Base-by-base conservation (phyloP, 164 flowering plant species). In the Echeveria elegans region DNA sequence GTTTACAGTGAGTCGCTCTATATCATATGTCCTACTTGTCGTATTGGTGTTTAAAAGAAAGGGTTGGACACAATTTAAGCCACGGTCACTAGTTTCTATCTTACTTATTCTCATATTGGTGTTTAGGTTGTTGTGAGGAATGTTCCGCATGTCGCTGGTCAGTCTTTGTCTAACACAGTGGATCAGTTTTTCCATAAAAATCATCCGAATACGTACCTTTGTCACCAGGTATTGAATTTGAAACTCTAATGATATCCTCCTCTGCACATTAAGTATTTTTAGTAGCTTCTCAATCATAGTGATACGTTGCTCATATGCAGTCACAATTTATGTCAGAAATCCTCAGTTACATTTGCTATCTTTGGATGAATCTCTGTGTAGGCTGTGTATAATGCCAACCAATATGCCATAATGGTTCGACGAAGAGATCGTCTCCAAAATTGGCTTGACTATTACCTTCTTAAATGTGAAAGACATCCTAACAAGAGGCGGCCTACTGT, bases 351-450 rank as follows among this genome's bases (percentile, higher is more conserved):
- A 11, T 43, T 43, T 38, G 41, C 41, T 38, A 8, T 14, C 41
- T 38, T 43, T 43, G 19, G 32, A 28, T 5, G 32, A 61, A 65
- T 36, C 66, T 36, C 21, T 37, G 37, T 1, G 7, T 47, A 94
- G 98, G 92, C 85, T 53, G 92, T 90, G 24, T 93, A 93, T 71
- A 76, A 94, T 86, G 97, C 95, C 69, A 94, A 91, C 78, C 87
- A 89, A 75, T 88, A 79, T 75, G 88, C 92, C 31, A 83, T 74
- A 76, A 83, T 91, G 67, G 87, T 81, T 65, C 80, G 79, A 64
- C 73, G 75, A 77, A 85, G 90, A 77, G 77, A 89, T 12, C 82
- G 85, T 72, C 82, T 89, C 60, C 96, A 82, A 61, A 86, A 88
- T 73, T 94, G 95, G 97, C 73, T 91, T 68, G 99, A 94, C 77